phyloP scores from a whole-genome alignment of 2,329 filamentous ascomycete genomes.

The Mollisiaceae sp. region DNA sequence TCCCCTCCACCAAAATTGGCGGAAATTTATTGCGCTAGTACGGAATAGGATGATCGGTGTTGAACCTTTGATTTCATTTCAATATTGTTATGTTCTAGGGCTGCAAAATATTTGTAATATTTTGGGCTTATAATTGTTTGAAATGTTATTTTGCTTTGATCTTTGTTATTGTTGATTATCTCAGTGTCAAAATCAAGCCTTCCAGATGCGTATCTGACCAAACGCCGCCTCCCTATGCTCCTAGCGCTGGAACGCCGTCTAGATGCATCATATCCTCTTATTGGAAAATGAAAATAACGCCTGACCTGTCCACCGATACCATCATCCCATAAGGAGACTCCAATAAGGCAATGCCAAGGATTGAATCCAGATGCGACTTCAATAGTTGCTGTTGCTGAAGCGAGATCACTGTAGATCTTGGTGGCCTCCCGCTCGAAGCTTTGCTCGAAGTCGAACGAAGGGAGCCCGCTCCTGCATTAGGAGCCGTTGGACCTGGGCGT shows the following conservation, averaged over 20 bases:
- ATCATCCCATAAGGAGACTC: conserved; percentile 93
- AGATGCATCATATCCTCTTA: conserved; percentile 32
- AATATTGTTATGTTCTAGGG: background rate
- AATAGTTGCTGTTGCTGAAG: conserved; percentile 86
- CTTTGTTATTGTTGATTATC: background rate
- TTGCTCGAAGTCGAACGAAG: conserved; percentile 38
- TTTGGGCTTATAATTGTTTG: background rate
- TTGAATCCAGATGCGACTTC: conserved; percentile 83
- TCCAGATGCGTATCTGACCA: conserved; percentile 5
- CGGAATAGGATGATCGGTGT: conserved; percentile 19
- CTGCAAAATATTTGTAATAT: background rate
- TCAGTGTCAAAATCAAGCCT: background rate
- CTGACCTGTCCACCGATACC: conserved; percentile 85
- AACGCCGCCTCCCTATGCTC: conserved; percentile 19
- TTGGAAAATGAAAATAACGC: conserved; percentile 82
- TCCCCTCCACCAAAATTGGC: conserved; percentile 17
- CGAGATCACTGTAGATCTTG: conserved; percentile 83
- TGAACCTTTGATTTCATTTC: background rate
- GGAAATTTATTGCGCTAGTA: conserved; percentile 21
- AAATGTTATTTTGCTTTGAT: background rate
- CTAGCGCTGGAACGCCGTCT: conserved; percentile 18
- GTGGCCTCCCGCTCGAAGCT: conserved; percentile 51
- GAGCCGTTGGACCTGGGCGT: conserved; percentile 37
- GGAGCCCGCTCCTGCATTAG: conserved; percentile 41
- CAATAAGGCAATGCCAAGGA: conserved; percentile 86